Evolutionary conservation across 2,329 filamentous ascomycete species (phyloP), one percentile per base, ranked within the genome.

Genomic region (Alternaria panax): DNA sequence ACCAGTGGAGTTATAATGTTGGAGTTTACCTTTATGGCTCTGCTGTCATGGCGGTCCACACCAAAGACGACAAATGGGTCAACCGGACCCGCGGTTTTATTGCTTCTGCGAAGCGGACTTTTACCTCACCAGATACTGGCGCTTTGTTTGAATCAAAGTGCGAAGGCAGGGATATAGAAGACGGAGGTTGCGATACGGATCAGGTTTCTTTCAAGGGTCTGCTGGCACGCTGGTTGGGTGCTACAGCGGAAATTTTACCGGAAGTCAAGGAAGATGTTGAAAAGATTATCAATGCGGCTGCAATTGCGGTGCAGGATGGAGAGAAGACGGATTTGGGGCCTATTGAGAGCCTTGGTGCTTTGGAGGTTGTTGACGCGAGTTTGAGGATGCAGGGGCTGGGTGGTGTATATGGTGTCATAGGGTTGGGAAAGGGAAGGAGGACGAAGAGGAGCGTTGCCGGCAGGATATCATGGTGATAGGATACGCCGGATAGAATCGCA

Each of bases 171-270:
- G 80, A 36, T 5, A 20, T 36, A 1, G 50, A 41, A 2, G 40
- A 52, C 16, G 36, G 38, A 16, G 38, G 71, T 0, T 92, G 90
- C 75, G 86, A 88, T 74, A 83, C 80, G 50, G 89, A 92, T 76
- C 88, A 90, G 82, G 84, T 84, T 66, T 87, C 85, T n/a, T 90
- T 91, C 83, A 92, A 92, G 57, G 72, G 68, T 0, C 57, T 66
- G 18, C 45, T 74, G 53, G 71, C 71, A 12, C 54, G 71, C n/a
- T 73, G 68, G 68, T 32, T 74, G 56, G 72, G 72, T 16, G 67
- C 69, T 4, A 67, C 66, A 7, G 70, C 70, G 0, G 55, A 54
- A 20, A 16, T 71, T 4, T n/a, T 71, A 36, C 69, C 70, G 7
- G 64, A 67, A 14, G 40, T 71, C 4, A 50, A 40, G 27, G 58